Evolutionary conservation across 2,329 filamentous ascomycete species (phyloP).

Genomic region (Xylaria polymorpha): DNA sequence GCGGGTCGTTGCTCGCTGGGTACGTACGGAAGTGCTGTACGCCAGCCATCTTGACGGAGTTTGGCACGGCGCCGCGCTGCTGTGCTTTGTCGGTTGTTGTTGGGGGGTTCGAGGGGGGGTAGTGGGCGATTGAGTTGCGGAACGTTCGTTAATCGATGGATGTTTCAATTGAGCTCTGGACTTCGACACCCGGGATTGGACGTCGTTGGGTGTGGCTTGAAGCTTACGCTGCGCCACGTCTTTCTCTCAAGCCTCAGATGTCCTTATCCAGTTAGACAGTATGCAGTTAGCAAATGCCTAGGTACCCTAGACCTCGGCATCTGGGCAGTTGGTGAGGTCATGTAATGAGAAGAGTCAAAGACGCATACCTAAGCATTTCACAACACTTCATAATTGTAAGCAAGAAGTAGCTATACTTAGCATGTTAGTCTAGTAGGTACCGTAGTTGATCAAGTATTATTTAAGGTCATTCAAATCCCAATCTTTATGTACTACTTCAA

Average conservation of each 20-base stretch:
- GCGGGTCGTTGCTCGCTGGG: background rate
- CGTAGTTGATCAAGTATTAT: background rate
- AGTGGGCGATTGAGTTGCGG: constrained; percentile 30
- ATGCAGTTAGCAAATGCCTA: too few species aligned
- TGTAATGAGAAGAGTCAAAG: too few species aligned
- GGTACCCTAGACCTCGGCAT: background rate
- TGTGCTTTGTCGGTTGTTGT: constrained; percentile 34
- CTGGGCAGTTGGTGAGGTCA: background rate
- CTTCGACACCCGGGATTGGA: constrained; percentile 7
- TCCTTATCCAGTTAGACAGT: too few species aligned
- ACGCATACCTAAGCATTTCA: too few species aligned
- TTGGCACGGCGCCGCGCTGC: constrained; percentile 40
- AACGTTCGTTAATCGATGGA: background rate
- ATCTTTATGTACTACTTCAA: background rate
- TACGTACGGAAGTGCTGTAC: constrained; percentile 58
- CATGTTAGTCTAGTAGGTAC: too few species aligned
- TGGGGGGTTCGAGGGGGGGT: constrained; percentile 11
- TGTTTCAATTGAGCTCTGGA: constrained; percentile 26
- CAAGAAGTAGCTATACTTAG: background rate
- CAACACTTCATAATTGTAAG: background rate
- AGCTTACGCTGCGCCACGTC: constrained; percentile 21
- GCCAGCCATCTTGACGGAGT: constrained; percentile 56
- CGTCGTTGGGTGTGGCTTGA: constrained; percentile 25
- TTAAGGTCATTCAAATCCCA: background rate
- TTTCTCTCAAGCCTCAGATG: background rate